Conservation (phyloP, 352 stramenopile species). For the Chrysophaeum taylorii region DNA sequence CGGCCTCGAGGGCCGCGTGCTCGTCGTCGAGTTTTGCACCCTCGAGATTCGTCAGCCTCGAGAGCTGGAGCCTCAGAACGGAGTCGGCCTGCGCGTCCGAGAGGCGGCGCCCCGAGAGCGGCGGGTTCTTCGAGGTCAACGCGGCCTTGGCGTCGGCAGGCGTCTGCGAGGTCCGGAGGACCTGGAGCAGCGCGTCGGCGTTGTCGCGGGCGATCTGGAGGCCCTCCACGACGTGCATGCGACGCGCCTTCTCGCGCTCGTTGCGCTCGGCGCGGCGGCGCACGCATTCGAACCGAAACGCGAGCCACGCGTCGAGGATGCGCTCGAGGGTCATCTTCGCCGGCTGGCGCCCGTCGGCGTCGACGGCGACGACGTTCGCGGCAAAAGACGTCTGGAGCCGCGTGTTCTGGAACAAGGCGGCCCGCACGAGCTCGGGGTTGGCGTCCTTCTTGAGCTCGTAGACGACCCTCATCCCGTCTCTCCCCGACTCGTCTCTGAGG, state of each 20-base stretch:
- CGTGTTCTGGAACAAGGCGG: conserved; percentile 73
- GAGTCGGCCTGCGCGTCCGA: conserved; percentile 56
- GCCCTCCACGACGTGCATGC: conserved; percentile 60
- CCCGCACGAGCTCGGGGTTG: conserved; percentile 46
- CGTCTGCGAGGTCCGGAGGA: conserved; percentile 45
- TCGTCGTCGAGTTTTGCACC: conserved; percentile 56
- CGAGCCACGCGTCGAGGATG: conserved; percentile 57
- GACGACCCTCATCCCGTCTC: conserved; percentile 65
- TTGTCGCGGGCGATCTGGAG: conserved; percentile 48
- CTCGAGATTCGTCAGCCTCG: conserved; percentile 63
- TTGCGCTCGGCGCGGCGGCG: conserved; percentile 50
- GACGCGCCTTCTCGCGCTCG: conserved; percentile 48
- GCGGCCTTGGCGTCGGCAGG: conserved; percentile 34
- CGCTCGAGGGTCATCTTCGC: conserved; percentile 57
- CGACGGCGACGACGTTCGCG: conserved; percentile 63
- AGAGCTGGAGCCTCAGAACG: conserved; percentile 58
- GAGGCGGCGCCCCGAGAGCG: conserved; percentile 30
- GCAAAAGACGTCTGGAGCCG: conserved; percentile 60
- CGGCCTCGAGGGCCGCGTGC: conserved; percentile 37
- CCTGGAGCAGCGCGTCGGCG: conserved; percentile 55
- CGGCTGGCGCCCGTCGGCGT: conserved; percentile 26
- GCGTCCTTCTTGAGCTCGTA: conserved; percentile 74
- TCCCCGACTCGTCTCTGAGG: conserved; percentile 62
- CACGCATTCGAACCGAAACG: conserved; percentile 69
- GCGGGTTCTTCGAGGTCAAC: conserved; percentile 44